phyloP scores from a whole-genome alignment of 2,329 filamentous ascomycete genomes.

The Fusarium sp. region DNA sequence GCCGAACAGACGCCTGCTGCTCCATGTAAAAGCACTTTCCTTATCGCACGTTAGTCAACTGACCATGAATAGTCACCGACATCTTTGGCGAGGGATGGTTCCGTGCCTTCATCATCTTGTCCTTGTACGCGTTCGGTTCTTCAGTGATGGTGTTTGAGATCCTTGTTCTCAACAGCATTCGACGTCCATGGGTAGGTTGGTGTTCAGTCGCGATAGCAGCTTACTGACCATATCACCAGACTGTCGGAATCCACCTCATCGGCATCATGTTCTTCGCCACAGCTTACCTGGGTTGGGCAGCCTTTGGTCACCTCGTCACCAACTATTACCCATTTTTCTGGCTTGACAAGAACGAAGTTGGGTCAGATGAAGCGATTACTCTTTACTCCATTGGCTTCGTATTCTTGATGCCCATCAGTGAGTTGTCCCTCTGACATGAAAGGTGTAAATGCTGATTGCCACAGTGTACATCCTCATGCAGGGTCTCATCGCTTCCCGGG shows the following conservation, averaged over 20 bases:
- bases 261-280: conserved; percentile 53
- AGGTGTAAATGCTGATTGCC: conserved; percentile 7
- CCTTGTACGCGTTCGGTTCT: conserved; percentile 56
- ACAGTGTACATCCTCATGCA: conserved; percentile 60
- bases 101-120: conserved; percentile 57
- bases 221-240: conserved; percentile 46
- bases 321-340: conserved; percentile 61
- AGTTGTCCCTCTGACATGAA: conserved; percentile 36
- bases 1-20: conserved; percentile 11
- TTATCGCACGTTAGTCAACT: conserved; percentile 32
- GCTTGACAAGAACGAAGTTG: conserved; percentile 57
- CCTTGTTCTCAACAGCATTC: conserved; percentile 62
- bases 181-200: conserved; percentile 56
- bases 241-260: conserved; percentile 55
- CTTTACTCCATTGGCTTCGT: conserved; percentile 58
- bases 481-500: conserved; percentile 59
- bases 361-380: conserved; percentile 55
- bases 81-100: conserved; percentile 60
- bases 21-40: conserved; percentile 35
- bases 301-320: conserved; percentile 57
- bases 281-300: conserved; percentile 61
- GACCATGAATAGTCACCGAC: conserved; percentile 53
- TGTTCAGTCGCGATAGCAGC: no score
- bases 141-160: conserved; percentile 57
- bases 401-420: conserved; percentile 55